These are phyloP conservation scores for Malus sieversii DNA, from an alignment of 306 rosid genomes.

Conservation along the genomic window DNA sequence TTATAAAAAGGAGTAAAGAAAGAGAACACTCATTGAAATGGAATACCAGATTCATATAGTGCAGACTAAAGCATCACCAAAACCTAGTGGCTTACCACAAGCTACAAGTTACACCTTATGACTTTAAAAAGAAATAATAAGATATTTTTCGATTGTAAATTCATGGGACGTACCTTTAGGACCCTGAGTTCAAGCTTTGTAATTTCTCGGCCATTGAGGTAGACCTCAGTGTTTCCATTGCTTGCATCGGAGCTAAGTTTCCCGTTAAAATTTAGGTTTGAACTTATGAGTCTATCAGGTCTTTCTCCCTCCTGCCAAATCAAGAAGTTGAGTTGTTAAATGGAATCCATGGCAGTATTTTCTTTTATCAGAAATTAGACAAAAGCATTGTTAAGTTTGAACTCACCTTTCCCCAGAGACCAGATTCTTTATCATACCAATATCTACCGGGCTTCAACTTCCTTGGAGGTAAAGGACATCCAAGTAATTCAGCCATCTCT, in stretches of 20 bases:
- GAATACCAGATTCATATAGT: neutral
- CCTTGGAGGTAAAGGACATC: conserved; percentile 77
- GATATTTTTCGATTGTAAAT: conserved; percentile 3
- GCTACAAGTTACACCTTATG: conserved; percentile 5
- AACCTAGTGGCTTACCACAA: conserved; percentile 3
- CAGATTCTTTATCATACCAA: conserved; percentile 99
- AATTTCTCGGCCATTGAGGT: conserved; percentile 92
- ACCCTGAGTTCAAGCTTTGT: conserved; percentile 92
- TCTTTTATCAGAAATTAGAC: neutral
- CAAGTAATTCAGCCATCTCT: conserved; percentile 87
- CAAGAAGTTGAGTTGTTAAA: conserved; percentile 12
- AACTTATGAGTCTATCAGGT: conserved; percentile 86
- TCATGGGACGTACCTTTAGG: conserved; percentile 54
- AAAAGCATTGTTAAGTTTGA: conserved; percentile 8
- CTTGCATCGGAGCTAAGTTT: conserved; percentile 77
- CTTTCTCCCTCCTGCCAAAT: conserved; percentile 83
- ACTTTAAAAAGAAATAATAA: neutral
- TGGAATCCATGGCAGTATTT: neutral
- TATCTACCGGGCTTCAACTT: conserved; percentile 95
- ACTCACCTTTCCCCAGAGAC: conserved; percentile 94
- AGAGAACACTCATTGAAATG: neutral
- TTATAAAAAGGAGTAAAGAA: neutral
- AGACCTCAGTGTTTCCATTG: conserved; percentile 89
- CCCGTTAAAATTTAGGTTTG: conserved; percentile 81
- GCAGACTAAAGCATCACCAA: neutral